These are phyloP conservation scores for Tulasnella sp. DNA, from an alignment of 768 basidiomycete species.

Conservation along the genomic window DNA sequence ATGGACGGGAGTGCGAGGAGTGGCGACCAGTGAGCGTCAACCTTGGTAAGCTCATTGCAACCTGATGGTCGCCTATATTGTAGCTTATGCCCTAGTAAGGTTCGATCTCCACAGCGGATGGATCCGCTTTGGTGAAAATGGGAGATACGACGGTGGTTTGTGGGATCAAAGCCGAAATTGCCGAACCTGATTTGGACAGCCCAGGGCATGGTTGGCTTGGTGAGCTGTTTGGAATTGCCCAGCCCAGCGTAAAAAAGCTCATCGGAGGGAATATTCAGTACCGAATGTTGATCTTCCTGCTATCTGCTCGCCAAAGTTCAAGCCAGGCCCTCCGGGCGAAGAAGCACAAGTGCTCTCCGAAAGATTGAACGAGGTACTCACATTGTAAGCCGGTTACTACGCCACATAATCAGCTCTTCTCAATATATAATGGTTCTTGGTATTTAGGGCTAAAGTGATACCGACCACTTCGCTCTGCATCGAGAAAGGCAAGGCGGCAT, in stretches of 20 bases:
- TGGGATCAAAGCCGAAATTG: conserved; percentile 91
- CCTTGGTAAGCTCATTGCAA: conserved; percentile 41
- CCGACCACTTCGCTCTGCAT: conserved; percentile 67
- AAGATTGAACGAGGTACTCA: conserved; percentile 64
- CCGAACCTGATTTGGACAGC: conserved; percentile 72
- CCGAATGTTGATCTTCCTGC: conserved; percentile 93
- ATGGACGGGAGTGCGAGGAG: conserved; percentile 57
- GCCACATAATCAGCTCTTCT: too few relatives aligned
- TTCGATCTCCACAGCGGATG: conserved; percentile 88
- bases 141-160: conserved; percentile 94
- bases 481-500: conserved; percentile 65
- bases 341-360: conserved; percentile 89
- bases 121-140: conserved; percentile 81
- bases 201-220: conserved; percentile 77
- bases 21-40: conserved; percentile 75
- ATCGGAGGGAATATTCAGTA: conserved; percentile 36
- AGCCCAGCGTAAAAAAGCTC: background rate
- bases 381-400: conserved; percentile 47
- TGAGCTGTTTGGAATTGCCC: conserved; percentile 25
- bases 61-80: background rate
- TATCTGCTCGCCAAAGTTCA: conserved; percentile 86
- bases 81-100: conserved; percentile 35
- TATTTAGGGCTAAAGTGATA: conserved; percentile 51
- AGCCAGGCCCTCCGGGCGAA: conserved; percentile 88
- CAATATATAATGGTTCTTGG: background rate